These are phyloP conservation scores for Prunus dulcis DNA, from an alignment of 306 rosid species.

Conservation along the genomic window DNA sequence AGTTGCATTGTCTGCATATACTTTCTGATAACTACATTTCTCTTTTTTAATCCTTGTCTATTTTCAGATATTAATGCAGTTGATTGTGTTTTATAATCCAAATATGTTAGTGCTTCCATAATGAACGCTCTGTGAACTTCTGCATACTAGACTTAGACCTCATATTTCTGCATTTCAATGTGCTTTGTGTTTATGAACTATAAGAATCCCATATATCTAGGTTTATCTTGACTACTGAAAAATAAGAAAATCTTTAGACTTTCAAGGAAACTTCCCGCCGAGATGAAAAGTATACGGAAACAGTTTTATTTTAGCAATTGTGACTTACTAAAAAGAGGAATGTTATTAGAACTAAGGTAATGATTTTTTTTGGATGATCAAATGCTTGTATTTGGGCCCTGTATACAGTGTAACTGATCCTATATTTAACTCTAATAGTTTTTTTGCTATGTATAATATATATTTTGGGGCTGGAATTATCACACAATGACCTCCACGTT, in stretches of 20 bases:
- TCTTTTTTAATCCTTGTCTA: not conserved
- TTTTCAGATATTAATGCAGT: not conserved
- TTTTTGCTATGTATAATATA: too few relatives aligned
- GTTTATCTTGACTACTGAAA: not conserved
- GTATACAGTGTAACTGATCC: too few relatives aligned
- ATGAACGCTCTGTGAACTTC: not conserved
- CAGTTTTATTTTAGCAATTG: too few relatives aligned
- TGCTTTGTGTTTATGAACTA: not conserved
- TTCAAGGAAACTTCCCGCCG: not conserved
- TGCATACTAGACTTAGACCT: too few relatives aligned
- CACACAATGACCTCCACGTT: not conserved
- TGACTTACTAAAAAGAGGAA: too few relatives aligned
- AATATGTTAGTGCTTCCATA: not conserved
- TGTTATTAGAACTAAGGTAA: too few relatives aligned
- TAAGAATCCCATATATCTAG: too few relatives aligned
- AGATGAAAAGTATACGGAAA: too few relatives aligned
- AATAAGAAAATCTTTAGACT: too few relatives aligned
- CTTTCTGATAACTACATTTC: not conserved
- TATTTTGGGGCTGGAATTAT: not conserved
- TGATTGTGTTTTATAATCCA: not conserved
- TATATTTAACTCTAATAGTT: too few relatives aligned
- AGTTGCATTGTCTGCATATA: not conserved
- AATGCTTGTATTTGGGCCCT: not conserved
- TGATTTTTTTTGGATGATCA: not conserved
- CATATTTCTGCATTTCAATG: not conserved